These are phyloP conservation scores for Marsdenia floribunda DNA, from an alignment of 257 asterid species.

Conservation along the genomic window DNA sequence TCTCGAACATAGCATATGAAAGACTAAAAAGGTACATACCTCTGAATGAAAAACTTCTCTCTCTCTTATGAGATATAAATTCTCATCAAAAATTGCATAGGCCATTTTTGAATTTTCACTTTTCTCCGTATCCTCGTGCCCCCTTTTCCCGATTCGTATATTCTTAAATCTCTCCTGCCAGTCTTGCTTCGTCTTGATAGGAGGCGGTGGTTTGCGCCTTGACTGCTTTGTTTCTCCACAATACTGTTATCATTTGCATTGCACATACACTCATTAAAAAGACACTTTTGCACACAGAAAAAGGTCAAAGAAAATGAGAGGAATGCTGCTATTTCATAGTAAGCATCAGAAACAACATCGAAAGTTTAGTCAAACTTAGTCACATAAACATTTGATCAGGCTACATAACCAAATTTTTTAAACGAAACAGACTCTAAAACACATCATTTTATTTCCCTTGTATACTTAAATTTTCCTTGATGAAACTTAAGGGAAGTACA, in stretches of 20 bases:
- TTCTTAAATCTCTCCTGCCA: conserved; percentile 83
- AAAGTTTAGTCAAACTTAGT: not conserved
- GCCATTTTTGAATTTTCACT: conserved; percentile 74
- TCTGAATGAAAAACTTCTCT: conserved; percentile 49
- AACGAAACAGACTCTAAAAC: not conserved
- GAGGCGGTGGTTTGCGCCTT: conserved; percentile 59
- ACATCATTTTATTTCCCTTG: not conserved
- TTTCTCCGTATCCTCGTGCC: conserved; percentile 52
- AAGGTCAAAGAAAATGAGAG: not conserved
- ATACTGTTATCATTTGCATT: conserved; percentile 39
- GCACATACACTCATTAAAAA: not conserved
- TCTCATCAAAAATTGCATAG: conserved; percentile 75
- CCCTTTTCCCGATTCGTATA: conserved; percentile 64
- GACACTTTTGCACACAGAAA: not conserved
- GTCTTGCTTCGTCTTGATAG: conserved; percentile 73
- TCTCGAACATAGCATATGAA: too few relatives aligned
- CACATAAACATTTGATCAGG: not conserved
- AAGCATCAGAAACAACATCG: not conserved
- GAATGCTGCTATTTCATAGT: not conserved
- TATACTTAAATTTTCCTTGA: not conserved
- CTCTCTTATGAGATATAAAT: conserved; percentile 59
- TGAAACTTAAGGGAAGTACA: not conserved
- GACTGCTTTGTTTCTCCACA: conserved; percentile 38
- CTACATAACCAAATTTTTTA: not conserved
- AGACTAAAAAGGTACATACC: conserved; percentile 31